These are phyloP conservation scores for Leishmania martiniquensis DNA, from an alignment of 208 protist genomes.

Conservation along the genomic window DNA sequence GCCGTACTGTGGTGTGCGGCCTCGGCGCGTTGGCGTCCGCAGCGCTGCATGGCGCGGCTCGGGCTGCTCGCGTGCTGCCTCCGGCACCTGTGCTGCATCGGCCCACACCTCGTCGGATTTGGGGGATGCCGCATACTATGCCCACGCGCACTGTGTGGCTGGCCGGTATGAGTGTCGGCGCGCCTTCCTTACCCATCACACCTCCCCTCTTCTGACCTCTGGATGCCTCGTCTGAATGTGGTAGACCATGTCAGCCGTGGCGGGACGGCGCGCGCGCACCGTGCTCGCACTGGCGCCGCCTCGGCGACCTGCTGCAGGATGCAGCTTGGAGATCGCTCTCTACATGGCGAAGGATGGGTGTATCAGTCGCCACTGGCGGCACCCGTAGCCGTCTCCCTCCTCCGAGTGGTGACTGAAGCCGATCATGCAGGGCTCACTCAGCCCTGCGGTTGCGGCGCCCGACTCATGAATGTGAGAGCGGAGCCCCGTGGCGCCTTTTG, in stretches of 20 bases:
- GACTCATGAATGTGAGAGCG: no score
- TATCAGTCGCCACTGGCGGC: no score
- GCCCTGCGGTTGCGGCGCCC: no score
- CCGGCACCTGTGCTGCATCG: background rate
- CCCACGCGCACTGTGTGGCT: background rate
- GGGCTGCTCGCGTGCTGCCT: background rate
- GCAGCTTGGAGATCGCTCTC: no score
- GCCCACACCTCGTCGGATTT: background rate
- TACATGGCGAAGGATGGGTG: no score
- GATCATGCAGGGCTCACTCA: no score
- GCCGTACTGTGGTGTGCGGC: no score
- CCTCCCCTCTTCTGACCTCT: background rate
- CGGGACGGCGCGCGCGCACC: background rate
- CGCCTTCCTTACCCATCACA: background rate
- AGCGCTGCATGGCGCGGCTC: background rate
- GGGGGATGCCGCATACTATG: background rate
- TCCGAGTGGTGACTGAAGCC: no score
- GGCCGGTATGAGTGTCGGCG: background rate
- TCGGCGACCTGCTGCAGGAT: background rate
- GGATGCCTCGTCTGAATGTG: background rate
- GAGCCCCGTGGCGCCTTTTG: no score
- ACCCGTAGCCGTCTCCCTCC: no score
- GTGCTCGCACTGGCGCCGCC: background rate
- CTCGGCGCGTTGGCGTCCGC: no score
- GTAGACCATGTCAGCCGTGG: background rate